phyloP scores from a whole-genome alignment of 345 rosid genomes.

The Populus euphratica region DNA sequence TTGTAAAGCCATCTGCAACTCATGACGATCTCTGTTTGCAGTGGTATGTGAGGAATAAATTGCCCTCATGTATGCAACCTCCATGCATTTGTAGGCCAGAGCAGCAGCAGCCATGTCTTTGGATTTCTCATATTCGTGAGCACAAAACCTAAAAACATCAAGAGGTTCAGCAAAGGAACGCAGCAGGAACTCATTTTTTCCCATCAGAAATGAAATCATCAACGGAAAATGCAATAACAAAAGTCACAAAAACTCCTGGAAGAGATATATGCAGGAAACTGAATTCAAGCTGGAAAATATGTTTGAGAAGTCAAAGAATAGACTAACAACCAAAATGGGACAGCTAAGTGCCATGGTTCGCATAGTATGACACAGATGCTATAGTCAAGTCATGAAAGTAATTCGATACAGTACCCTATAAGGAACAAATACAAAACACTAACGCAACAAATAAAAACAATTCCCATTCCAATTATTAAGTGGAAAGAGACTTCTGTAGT shows the following conservation, averaged over 20 bases:
- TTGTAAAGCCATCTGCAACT: slow-evolving; percentile 64
- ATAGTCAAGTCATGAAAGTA: background rate
- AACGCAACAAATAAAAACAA: background rate
- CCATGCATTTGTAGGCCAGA: slow-evolving; percentile 94
- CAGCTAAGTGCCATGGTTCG: background rate
- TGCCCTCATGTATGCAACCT: slow-evolving; percentile 93
- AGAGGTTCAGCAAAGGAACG: background rate
- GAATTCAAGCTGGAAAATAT: background rate
- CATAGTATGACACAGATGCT: background rate
- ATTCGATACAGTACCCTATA: background rate
- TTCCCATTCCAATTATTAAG: background rate
- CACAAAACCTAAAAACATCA: slow-evolving; percentile 64
- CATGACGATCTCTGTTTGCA: slow-evolving; percentile 64
- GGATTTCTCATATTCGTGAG: slow-evolving; percentile 83
- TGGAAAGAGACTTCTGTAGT: background rate
- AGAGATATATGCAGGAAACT: background rate
- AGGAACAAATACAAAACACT: background rate
- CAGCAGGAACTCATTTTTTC: background rate
- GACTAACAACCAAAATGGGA: background rate
- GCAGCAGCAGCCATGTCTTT: slow-evolving; percentile 94
- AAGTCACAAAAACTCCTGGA: background rate
- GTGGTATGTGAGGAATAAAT: slow-evolving; percentile 54
- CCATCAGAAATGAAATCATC: background rate
- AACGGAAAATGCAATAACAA: background rate
- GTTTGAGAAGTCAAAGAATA: background rate